Evolutionary conservation across 805 yeast species (phyloP), one percentile per base, ranked within the genome.

Genomic region (Starmerella apis): DNA sequence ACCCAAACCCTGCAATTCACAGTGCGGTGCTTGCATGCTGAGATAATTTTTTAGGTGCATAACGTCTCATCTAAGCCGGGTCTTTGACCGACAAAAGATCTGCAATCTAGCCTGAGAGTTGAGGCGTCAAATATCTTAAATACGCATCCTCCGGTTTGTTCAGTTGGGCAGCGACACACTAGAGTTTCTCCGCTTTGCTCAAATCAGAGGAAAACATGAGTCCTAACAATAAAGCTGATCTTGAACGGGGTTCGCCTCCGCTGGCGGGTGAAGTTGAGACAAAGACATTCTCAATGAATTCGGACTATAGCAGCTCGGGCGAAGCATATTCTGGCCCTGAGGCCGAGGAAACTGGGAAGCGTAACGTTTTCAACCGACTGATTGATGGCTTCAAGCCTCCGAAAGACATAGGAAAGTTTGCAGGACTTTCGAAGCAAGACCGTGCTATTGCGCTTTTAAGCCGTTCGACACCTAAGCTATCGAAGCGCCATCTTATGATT

Each of bases 401-500:
- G 4, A 46, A 36, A 6, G 54, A 55, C 37, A 48, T 53, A 22
- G 43, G 52, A 18, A 43, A 52, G 24, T 56, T 45, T 20, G 28
- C 23, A 10, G 37, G 50, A 18, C 47, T 59, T 51, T 38, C 56
- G 25, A 49, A 47, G 37, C 61, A 56, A 25, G 60, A 59, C 42
- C 50, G 47, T 39, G 61, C 62, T 3, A 45, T 47, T 43, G 51
- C 43, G 58, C 59, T 43, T 51, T 60, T 47, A 46, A 71, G 52
- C 67, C 67, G 46, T 61, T 73, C 52, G 68, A 73, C 55, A 74
- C 83, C 43, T 65, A 33, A 47, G 25, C 51, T 59, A 14, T 46
- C 52, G 25, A 53, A 56, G 36, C 50, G 86, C 47, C 86, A 81
- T 60, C 72, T 80, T 55, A 73, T 79, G 49, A 78, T 81, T 83